Percentiles rank a stretch among this genome's conserved stretches.
Conservation (phyloP, 106 monocot genomes). For the Chionographis japonica region DNA sequence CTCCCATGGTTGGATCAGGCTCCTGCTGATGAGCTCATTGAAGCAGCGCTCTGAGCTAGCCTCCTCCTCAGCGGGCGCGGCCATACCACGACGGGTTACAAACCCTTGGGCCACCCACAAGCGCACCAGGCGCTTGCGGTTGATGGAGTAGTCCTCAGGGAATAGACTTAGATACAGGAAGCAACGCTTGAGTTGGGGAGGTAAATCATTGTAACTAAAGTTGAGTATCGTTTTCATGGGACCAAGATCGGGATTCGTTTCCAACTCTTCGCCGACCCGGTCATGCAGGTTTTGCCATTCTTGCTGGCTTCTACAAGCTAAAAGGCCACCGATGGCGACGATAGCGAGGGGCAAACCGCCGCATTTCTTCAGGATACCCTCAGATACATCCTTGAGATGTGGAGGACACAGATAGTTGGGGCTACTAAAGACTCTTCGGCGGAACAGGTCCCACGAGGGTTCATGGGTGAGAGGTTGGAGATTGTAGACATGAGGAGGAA, state of each 20-base stretch:
- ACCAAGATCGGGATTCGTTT: constrained; percentile 2
- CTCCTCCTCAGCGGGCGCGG: not conserved
- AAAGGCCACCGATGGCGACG: constrained; percentile 5
- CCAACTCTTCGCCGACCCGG: constrained; percentile 4
- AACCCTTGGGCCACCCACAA: constrained; percentile 35
- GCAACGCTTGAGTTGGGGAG: constrained; percentile 18
- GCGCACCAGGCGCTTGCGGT: not conserved
- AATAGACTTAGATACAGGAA: constrained; percentile 28
- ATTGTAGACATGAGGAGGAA: not conserved
- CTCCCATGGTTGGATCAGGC: constrained; percentile 8
- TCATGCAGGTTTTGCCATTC: constrained; percentile 15
- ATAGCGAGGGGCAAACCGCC: constrained; percentile 19
- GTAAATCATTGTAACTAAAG: constrained; percentile 18
- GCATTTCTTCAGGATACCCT: constrained; percentile 18
- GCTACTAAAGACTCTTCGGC: constrained; percentile 8
- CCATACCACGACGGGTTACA: constrained; percentile 1
- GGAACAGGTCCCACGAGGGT: constrained; percentile 5
- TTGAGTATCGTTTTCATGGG: not conserved
- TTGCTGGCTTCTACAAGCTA: not conserved
- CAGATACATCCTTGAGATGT: not conserved
- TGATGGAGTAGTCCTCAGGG: constrained; percentile 18
- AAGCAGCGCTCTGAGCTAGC: constrained; percentile 16
- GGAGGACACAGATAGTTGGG: no score
- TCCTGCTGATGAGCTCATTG: constrained; percentile 13
- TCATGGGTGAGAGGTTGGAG: not conserved